phyloP scores from a whole-genome alignment of 2,329 filamentous ascomycete species.

The Fusarium metavorans region DNA sequence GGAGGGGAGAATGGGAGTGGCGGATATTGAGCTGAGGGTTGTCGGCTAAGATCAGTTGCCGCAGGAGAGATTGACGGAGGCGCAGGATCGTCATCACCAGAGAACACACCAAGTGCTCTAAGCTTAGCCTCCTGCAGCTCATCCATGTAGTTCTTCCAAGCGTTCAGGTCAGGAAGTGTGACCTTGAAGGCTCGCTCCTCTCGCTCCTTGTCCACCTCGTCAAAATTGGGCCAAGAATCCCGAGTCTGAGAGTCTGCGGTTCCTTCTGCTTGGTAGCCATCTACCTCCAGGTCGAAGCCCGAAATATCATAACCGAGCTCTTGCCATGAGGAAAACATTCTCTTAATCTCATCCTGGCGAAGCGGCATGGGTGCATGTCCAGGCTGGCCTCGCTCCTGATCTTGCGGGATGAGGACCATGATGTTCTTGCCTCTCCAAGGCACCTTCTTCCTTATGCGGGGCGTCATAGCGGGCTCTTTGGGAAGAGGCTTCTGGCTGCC shows the following conservation, averaged over 20 bases:
- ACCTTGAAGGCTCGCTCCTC: slow-evolving; percentile 68
- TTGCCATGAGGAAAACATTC: slow-evolving; percentile 75
- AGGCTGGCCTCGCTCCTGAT: slow-evolving; percentile 72
- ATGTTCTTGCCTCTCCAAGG: slow-evolving; percentile 82
- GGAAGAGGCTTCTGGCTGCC: slow-evolving; percentile 51
- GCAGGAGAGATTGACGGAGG: slow-evolving; percentile 75
- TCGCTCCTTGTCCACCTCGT: slow-evolving; percentile 69
- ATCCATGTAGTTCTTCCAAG: slow-evolving; percentile 82
- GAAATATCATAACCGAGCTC: slow-evolving; percentile 75
- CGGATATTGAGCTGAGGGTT: slow-evolving; percentile 80
- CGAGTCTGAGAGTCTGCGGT: slow-evolving; percentile 72
- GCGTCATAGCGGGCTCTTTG: slow-evolving; percentile 59
- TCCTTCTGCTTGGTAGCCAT: slow-evolving; percentile 52
- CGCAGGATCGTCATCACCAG: slow-evolving; percentile 78
- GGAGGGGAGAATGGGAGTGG: slow-evolving; percentile 86
- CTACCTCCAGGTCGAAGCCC: slow-evolving; percentile 75
- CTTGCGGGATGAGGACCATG: slow-evolving; percentile 75
- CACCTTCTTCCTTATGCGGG: slow-evolving; percentile 77
- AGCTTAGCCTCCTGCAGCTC: slow-evolving; percentile 92
- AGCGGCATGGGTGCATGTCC: slow-evolving; percentile 68
- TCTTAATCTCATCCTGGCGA: slow-evolving; percentile 64
- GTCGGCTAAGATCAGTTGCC: slow-evolving; percentile 71
- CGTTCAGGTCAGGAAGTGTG: slow-evolving; percentile 76
- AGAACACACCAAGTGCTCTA: slow-evolving; percentile 87
- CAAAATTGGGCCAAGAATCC: slow-evolving; percentile 73